These are phyloP conservation scores for Debaryomycetaceae sp. DNA, from an alignment of 1,139 yeast genomes.

Conservation along the genomic window DNA sequence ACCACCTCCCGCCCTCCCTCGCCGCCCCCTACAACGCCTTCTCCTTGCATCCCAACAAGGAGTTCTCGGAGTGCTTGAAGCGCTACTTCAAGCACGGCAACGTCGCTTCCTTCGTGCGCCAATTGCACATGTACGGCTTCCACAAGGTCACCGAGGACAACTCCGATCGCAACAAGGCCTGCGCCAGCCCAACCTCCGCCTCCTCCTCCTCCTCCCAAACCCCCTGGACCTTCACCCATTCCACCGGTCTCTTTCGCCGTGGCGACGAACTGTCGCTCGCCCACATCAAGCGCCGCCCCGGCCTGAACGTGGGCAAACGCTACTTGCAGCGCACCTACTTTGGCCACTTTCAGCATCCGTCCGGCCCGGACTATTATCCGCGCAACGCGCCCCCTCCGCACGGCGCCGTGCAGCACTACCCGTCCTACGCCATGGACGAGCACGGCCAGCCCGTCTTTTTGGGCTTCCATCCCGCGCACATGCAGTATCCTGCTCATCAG, in stretches of 20 bases:
- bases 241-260: slow-evolving; percentile 64
- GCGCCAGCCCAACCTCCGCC: slow-evolving; percentile 4
- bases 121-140: slow-evolving; percentile 39
- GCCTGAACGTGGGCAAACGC: slow-evolving; percentile 11
- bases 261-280: slow-evolving; percentile 60
- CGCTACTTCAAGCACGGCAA: slow-evolving; percentile 37
- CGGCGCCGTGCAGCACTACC: too few species aligned
- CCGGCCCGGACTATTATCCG: too few species aligned
- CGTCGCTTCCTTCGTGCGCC: slow-evolving; percentile 37
- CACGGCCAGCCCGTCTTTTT: too few species aligned
- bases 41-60: slow-evolving; percentile 48
- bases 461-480: too few species aligned
- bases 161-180: slow-evolving; percentile 1
- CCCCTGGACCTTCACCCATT: slow-evolving; percentile 85
- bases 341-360: slow-evolving; percentile 6
- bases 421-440: too few species aligned
- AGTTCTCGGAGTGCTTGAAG: slow-evolving; percentile 32
- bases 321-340: not conserved
- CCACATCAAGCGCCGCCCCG: slow-evolving; percentile 57
- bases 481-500: too few species aligned
- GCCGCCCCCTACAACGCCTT: slow-evolving; percentile 47
- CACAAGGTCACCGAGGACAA: slow-evolving; percentile 27
- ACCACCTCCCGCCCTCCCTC: slow-evolving; percentile 21
- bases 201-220: slow-evolving; percentile 12
- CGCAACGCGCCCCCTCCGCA: too few species aligned